These are phyloP conservation scores for Tylopilus balloui DNA, from an alignment of 768 basidiomycete species.

Conservation along the genomic window DNA sequence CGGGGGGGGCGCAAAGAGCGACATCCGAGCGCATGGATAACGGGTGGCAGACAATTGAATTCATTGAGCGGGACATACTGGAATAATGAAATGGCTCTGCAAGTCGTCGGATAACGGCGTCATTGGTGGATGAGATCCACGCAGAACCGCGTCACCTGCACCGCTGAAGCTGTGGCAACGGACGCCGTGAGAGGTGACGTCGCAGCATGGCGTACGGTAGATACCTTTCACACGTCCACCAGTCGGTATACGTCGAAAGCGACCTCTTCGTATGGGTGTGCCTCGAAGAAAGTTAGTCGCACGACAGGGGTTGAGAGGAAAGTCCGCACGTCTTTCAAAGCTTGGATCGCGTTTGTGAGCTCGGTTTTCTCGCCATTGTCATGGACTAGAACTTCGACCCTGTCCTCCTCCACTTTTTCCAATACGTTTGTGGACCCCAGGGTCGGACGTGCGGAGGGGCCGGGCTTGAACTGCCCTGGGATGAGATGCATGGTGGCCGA, in stretches of 20 bases:
- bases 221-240: constrained; percentile 36
- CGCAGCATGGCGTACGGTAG: constrained; percentile 4
- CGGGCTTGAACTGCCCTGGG: constrained; percentile 14
- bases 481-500: neutral
- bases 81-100: constrained; percentile 28
- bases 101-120: constrained; percentile 22
- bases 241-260: constrained; percentile 53
- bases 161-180: constrained; percentile 5
- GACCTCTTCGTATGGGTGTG: constrained; percentile 56
- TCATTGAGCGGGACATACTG: constrained; percentile 22
- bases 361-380: constrained; percentile 32
- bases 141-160: constrained; percentile 11
- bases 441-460: constrained; percentile 39
- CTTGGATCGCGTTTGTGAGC: constrained; percentile 38
- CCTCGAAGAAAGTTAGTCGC: constrained; percentile 26
- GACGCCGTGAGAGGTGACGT: constrained; percentile 11
- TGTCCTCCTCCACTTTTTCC: constrained; percentile 47
- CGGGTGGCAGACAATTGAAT: constrained; percentile 29
- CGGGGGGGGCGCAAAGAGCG: constrained; percentile 5
- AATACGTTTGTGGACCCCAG: constrained; percentile 35
- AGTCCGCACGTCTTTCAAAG: constrained; percentile 42
- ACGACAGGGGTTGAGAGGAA: constrained; percentile 1
- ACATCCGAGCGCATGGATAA: constrained; percentile 21
- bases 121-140: constrained; percentile 23
- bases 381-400: constrained; percentile 49